Percentiles rank a stretch among this genome's conserved stretches.
phyloP scores from a whole-genome alignment of 805 yeast species.

The Wickerhamiella dianesei region DNA sequence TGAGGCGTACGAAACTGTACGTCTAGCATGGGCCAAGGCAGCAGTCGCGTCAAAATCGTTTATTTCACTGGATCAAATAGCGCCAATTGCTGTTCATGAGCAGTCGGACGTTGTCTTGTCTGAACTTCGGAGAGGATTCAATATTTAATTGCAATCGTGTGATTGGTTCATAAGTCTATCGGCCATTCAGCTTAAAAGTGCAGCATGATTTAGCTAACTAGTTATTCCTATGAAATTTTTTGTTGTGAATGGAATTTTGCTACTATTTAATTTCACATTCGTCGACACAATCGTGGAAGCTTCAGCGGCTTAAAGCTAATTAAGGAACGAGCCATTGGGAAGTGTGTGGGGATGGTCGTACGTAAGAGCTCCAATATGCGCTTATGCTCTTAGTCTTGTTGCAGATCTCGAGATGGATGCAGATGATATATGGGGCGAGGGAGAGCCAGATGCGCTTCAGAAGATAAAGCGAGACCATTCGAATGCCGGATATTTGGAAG shows the following conservation, averaged over 20 bases:
- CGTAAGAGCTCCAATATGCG: no score
- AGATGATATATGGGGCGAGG: constrained; percentile 18
- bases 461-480: constrained; percentile 40
- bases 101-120: constrained; percentile 35
- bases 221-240: no score
- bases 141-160: background rate
- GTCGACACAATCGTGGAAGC: no score
- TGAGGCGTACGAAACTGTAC: constrained; percentile 37
- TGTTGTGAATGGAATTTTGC: no score
- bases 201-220: no score
- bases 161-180: no score
- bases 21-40: constrained; percentile 35
- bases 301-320: no score
- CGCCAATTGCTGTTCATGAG: constrained; percentile 25
- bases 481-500: constrained; percentile 76
- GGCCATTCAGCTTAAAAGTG: no score
- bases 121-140: constrained; percentile 7
- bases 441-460: constrained; percentile 16
- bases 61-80: constrained; percentile 12
- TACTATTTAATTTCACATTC: no score
- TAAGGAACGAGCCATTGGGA: no score
- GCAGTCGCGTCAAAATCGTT: constrained; percentile 21
- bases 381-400: no score
- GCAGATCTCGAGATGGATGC: background rate
- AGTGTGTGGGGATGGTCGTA: background rate